phyloP scores from a whole-genome alignment of 495 filamentous ascomycete genomes.

The Xylaria flabelliformis region DNA sequence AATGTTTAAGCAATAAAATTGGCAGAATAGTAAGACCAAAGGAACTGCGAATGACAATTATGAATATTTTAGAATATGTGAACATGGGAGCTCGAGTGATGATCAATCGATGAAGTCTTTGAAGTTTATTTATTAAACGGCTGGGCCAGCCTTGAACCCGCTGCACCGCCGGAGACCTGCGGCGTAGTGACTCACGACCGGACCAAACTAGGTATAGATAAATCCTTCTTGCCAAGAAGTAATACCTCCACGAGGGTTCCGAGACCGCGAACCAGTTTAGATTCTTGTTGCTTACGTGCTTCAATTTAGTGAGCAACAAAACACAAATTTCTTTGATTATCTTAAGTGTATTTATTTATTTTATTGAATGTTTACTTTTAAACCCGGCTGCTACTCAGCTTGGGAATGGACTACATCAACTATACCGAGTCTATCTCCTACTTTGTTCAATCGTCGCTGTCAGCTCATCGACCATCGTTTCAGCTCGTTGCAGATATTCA shows the following conservation, averaged over 20 bases:
- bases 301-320: background rate
- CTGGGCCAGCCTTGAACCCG: background rate
- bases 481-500: background rate
- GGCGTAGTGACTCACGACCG: conserved; percentile 7
- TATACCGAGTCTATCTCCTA: background rate
- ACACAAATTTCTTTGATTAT: too few species aligned
- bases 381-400: background rate
- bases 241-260: too few species aligned
- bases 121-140: background rate
- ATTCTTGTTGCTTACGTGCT: too few species aligned
- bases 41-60: background rate
- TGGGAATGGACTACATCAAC: background rate
- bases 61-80: background rate
- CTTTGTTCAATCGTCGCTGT: background rate
- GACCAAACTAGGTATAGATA: background rate
- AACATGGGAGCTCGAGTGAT: background rate
- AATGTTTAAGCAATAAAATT: background rate
- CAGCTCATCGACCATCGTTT: background rate
- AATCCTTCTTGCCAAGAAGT: background rate
- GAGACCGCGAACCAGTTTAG: too few species aligned
- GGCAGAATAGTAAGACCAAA: background rate
- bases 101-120: background rate
- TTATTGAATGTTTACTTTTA: background rate
- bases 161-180: conserved; percentile 7
- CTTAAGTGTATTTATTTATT: background rate